Evolutionary conservation across 2,329 filamentous ascomycete species (phyloP), one percentile per base, ranked within the genome.

Genomic region (Fusarium sp.): DNA sequence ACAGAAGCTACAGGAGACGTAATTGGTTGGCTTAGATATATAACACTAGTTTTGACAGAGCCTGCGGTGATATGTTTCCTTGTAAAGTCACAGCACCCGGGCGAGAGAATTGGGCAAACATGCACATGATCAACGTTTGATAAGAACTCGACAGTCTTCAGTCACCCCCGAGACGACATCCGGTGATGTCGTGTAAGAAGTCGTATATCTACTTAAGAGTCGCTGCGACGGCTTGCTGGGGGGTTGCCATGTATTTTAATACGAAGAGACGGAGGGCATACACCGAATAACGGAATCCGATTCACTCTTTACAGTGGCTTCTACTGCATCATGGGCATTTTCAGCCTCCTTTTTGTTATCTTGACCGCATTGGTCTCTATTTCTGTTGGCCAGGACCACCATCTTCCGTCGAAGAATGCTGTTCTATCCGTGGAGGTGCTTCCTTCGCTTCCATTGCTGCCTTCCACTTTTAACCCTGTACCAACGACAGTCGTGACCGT

Each of bases 261-360:
- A 44, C 50, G 20, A 65, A 28, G 11, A 65, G 36, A 36, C 36
- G 61, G 62, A 51, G 46, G 62, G 48, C 19, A 49, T 21, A 51
- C 23, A 44, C 51, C 43, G 42, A 51, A 55, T 32, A 45, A 65
- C 39, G 40, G 50, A 62, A 53, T 32, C 53, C 17, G 38, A 67
- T 67, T 61, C 62, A 69, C 39, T 69, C 62, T 64, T 62, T 60
- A 50, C 53, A 43, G 44, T 51, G 40, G 30, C 34, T 46, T 62
- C n/a, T 44, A 51, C 50, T 54, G 50, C 42, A 72, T 7, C 50
- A 73, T 73, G 70, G 62, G 61, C 48, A 59, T 65, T 32, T 56
- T 55, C 7, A 67, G 38, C 54, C 45, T 62, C 23, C 15, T 69
- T 17, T 21, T 65, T 36, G 48, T 54, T 19, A 43, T 73, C 47